Evolutionary conservation across 2,329 filamentous ascomycete species (phyloP).

Genomic region (Atkinsonella texensis): DNA sequence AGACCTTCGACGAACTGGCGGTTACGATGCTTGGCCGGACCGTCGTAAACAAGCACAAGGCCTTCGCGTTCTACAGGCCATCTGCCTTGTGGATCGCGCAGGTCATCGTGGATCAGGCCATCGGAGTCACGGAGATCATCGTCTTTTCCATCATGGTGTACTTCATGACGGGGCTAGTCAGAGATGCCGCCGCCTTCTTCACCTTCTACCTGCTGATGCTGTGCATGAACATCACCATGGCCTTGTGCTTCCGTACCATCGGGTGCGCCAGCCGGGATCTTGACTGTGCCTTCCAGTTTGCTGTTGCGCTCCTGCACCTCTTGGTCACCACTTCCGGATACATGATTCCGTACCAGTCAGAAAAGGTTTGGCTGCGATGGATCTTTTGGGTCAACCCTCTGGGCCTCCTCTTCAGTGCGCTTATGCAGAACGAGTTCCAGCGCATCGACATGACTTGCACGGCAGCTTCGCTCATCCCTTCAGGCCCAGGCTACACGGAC

Average conservation of each 20-base stretch:
- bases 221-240: slow-evolving; percentile 59
- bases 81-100: slow-evolving; percentile 76
- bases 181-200: slow-evolving; percentile 67
- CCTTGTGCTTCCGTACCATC: slow-evolving; percentile 63
- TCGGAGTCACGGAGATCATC: slow-evolving; percentile 57
- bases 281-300: slow-evolving; percentile 75
- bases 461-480: slow-evolving; percentile 55
- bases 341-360: slow-evolving; percentile 64
- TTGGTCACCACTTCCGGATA: slow-evolving; percentile 75
- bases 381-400: slow-evolving; percentile 67
- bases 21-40: slow-evolving; percentile 63
- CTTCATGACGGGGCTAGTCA: slow-evolving; percentile 60
- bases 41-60: slow-evolving; percentile 74
- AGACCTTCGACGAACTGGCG: slow-evolving; percentile 68
- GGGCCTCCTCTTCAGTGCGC: slow-evolving; percentile 59
- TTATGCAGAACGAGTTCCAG: slow-evolving; percentile 84
- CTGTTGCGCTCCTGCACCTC: slow-evolving; percentile 67
- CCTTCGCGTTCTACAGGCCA: slow-evolving; percentile 72
- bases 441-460: slow-evolving; percentile 57
- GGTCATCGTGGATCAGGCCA: slow-evolving; percentile 66
- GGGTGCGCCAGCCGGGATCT: slow-evolving; percentile 70
- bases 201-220: slow-evolving; percentile 63
- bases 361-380: slow-evolving; percentile 70
- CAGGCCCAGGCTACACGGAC: slow-evolving; percentile 56
- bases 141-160: slow-evolving; percentile 67